Evolutionary conservation across 306 rosid genomes (phyloP), one percentile per base, ranked within the genome.

Genomic region (Begonia masoniana): DNA sequence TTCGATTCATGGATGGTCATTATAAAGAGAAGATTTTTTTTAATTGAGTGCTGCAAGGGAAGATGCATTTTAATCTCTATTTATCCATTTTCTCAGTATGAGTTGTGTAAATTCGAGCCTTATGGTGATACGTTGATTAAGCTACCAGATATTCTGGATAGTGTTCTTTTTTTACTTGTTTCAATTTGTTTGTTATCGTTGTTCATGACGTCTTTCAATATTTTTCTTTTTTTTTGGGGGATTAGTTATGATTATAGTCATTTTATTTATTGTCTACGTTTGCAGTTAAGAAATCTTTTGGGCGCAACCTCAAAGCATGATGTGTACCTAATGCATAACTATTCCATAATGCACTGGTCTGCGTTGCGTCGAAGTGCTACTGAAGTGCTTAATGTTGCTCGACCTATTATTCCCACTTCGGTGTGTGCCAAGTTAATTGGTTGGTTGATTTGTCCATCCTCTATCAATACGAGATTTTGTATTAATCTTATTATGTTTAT

Each of bases 301-400:
- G 83, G 96, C 86, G 83, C 99, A 47, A 91, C 99, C 49, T 83
- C 96, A 53, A 91, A 91, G 84, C 94, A 91, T 54, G 99, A 91
- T 70, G 88, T 81, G 21, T 91, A 86, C 77, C 83, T 91, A 41
- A 75, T 81, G 92, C 99, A 91, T 76, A 86, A 81, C 78, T 86
- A 77, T 63, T 83, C 99, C 15, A 79, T 86, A 60, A 79, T 86
- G 88, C 96, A 91, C 69, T 91, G 96, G 96, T 81, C 83, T 50
- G 63, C 99, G 3, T 43, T 86, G 59, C 83, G 69, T 35, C 72
- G 56, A 59, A 77, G 80, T 78, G 79, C 82, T 54, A 81, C 78
- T 60, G 96, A 91, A 79, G 81, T 91, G 51, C 74, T 91, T 15
- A 86, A 86, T 52, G 94, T 71, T 54, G 81, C 82, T 13, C 81